phyloP scores from a whole-genome alignment of 805 yeast species.

The Zygosaccharomyces siamensis region DNA sequence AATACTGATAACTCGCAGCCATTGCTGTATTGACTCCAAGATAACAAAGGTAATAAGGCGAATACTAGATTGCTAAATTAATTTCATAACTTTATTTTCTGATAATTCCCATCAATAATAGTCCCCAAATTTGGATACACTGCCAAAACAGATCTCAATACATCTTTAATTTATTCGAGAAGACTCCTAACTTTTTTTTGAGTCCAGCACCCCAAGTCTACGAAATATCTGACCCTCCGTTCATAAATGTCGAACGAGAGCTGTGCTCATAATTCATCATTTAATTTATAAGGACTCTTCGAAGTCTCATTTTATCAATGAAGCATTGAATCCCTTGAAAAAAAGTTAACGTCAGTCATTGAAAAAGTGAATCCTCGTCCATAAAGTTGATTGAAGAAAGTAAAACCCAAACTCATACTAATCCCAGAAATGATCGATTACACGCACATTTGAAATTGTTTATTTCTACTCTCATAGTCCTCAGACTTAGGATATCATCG shows the following conservation, averaged over 20 bases:
- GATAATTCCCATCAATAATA: slow-evolving; percentile 11
- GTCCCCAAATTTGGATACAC: slow-evolving; percentile 18
- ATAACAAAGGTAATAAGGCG: slow-evolving; percentile 22
- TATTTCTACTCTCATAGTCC: slow-evolving; percentile 20
- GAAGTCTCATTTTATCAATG: slow-evolving; percentile 20
- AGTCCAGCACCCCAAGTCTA: slow-evolving; percentile 18
- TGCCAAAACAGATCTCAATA: slow-evolving; percentile 7
- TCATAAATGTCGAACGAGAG: slow-evolving; percentile 18
- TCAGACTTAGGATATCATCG: slow-evolving; percentile 19
- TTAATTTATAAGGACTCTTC: slow-evolving; percentile 24
- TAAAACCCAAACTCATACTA: slow-evolving; percentile 13
- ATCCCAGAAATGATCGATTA: slow-evolving; percentile 26
- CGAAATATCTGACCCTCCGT: slow-evolving; percentile 14
- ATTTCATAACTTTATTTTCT: slow-evolving; percentile 21
- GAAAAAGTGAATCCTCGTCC: no score
- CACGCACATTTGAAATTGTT: slow-evolving; percentile 22
- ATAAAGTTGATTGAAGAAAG: slow-evolving; percentile 17
- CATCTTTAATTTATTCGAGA: slow-evolving; percentile 10
- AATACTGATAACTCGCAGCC: slow-evolving; percentile 26
- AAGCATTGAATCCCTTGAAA: slow-evolving; percentile 19
- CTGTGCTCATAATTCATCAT: slow-evolving; percentile 16
- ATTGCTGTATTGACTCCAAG: slow-evolving; percentile 22
- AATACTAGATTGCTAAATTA: slow-evolving; percentile 21
- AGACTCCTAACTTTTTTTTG: slow-evolving; percentile 5
- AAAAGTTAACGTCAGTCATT: no score